phyloP scores from a whole-genome alignment of 179 eudicot genomes.

The Patellifolia procumbens region DNA sequence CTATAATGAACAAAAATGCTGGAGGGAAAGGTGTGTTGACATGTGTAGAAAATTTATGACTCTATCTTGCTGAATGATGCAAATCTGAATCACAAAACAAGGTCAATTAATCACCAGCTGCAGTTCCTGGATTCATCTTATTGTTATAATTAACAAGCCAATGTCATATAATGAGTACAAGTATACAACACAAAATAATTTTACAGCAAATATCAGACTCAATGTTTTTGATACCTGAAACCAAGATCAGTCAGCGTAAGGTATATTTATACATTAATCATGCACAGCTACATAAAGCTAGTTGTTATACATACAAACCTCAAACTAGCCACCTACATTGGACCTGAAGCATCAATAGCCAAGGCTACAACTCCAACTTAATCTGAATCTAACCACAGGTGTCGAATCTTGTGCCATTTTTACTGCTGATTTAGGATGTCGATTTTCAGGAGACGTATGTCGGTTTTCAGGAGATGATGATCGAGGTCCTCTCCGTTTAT shows the following conservation, averaged over 20 bases:
- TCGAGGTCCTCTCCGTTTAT: conserved; percentile 26
- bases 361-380: conserved; percentile 5
- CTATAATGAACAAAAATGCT: neutral
- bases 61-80: neutral
- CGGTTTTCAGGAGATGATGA: no score
- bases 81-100: neutral
- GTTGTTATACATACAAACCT: conserved; percentile 19
- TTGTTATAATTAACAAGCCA: conserved; percentile 2
- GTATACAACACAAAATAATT: neutral
- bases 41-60: neutral
- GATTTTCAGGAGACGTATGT: conserved; percentile 23
- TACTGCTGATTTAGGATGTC: conserved; percentile 29
- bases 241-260: conserved; percentile 2
- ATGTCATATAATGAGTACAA: neutral
- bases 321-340: no score
- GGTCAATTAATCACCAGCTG: conserved; percentile 9
- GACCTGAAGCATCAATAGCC: neutral
- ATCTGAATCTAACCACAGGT: conserved; percentile 49
- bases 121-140: conserved; percentile 15
- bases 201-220: conserved; percentile 7
- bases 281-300: conserved; percentile 18
- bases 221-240: neutral
- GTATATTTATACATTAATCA: conserved; percentile 7
- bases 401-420: conserved; percentile 56
- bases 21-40: neutral